Conservation (phyloP, 805 yeast genomes). For the Saturnispora hagleri region DNA sequence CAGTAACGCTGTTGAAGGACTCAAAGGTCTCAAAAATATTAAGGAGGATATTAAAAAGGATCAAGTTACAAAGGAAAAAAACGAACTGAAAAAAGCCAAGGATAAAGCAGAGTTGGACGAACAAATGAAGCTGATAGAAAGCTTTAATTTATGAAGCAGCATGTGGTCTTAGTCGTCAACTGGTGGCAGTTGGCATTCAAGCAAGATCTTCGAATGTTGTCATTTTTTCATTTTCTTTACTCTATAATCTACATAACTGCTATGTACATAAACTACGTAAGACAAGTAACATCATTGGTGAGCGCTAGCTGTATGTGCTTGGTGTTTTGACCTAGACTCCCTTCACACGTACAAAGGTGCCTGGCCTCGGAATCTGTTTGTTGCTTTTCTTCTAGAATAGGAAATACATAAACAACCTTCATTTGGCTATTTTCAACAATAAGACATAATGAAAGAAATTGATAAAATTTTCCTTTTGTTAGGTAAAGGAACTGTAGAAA, state of each 20-base stretch:
- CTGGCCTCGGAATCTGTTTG: background rate
- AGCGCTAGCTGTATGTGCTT: background rate
- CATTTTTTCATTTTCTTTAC: background rate
- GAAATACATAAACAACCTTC: background rate
- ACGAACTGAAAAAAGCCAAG: constrained; percentile 22
- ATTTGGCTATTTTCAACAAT: background rate
- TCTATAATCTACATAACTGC: background rate
- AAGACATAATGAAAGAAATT: background rate
- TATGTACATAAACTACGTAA: background rate
- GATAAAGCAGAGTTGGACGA: constrained; percentile 34
- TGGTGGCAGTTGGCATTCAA: background rate
- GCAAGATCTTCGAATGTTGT: background rate
- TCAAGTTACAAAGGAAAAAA: constrained; percentile 17
- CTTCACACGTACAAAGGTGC: background rate
- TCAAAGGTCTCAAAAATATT: constrained; percentile 32
- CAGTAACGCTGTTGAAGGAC: constrained; percentile 13
- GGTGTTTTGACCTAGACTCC: background rate
- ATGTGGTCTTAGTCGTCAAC: background rate
- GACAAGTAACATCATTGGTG: background rate
- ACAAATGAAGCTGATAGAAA: constrained; percentile 41
- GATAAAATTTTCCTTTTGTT: background rate
- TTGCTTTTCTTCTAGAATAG: background rate
- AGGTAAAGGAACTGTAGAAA: background rate
- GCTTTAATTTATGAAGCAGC: constrained; percentile 26
- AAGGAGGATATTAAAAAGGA: constrained; percentile 34